Base-by-base conservation (phyloP, 805 yeast species). In the Saturnispora ahearnii region DNA sequence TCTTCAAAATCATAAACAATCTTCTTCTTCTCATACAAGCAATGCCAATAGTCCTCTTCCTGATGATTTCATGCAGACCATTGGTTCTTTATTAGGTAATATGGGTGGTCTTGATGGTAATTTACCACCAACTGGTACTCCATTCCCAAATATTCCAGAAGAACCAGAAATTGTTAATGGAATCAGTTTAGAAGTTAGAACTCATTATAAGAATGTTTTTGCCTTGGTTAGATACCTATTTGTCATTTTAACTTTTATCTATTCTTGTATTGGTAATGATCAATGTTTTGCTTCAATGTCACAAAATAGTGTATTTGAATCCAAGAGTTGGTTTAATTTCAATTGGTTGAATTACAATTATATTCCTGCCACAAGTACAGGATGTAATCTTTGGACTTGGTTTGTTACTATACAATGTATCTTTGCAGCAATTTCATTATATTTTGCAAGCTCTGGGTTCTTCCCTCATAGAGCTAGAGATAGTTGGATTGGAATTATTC, bases 11-110 rank as follows among this genome's bases (percentile, higher is more conserved):
- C 50, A 41, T 18, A 46, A 47, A 7, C 36, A 26, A 31, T 32
- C 34, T 12, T 28, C 41, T 6, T 34, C 33, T 4, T 12, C 41
- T 21, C 26, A 21, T 8, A 18, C 40, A 8, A 22, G 15, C n/a
- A 18, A 21, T 11, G 34, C 26, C 18, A 18, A 21, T 7, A 51
- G 46, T 15, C 46, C 55, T 10, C 44, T 56, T n/a, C 64, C 63
- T 24, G 59, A 59, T 18, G 65, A 64, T 43, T 59, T 63, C 44
- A 60, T 63, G 64, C 62, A 61, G 29, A 57, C 59, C 2, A 55
- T 63, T 61, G 55, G 62, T 1, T 56, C 64, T 3, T 45, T 62
- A 15, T 41, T 63, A 21, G 48, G 54, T 30, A 49, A 54, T 26
- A 34, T 44, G 37, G 45, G 28, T 10, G 43, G 32, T 9, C 28